Evolutionary conservation across 441 rosid genomes (phyloP), one percentile per base, ranked within the genome.

Genomic region (Arabidopsis hybrid): DNA sequence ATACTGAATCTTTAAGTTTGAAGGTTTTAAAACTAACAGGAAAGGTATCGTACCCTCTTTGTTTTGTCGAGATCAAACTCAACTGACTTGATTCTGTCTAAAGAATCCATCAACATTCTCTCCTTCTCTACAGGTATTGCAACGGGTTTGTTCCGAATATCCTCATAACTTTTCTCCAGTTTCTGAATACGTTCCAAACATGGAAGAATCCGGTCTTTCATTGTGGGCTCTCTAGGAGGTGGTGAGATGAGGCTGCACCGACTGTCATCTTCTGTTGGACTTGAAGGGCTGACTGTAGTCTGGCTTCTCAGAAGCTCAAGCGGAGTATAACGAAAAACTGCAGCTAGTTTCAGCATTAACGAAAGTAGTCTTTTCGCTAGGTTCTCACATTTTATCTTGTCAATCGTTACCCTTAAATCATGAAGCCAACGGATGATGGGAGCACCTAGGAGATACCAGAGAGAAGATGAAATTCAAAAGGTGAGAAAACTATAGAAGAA

Each of bases 61-160:
- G 99, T 95, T 84, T 91, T 92, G 46, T 87, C 92, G 8, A 95
- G 95, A 81, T 95, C 99, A 63, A 77, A 83, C 87, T 95, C 98
- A 55, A 89, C 89, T 17, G 88, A 91, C 69, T 86, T 95, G 67
- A 95, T 95, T 79, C 99, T 89, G 69, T 92, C 97, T 34, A 92
- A 79, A 73, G 96, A 92, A 63, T 95, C 89, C 84, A 81, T 75
- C 7, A 95, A 84, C 84, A 89, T 86, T 79, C 82, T 85, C 75
- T 92, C 99, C 82, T 95, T 92, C 76, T 89, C 99, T 52, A 74
- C 26, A 3, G 99, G 99, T 46, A 95, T 88, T 40, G 57, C 85
- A 32, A 87, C 81, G 21, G 95, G 97, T 76, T 84, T 91, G 74
- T 82, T 86, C 60, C 80, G 71, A 42, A 95, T 85, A 39, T 95